These are phyloP conservation scores for Coniochaeta sp. DNA, from an alignment of 2,329 filamentous ascomycete genomes.

Conservation along the genomic window DNA sequence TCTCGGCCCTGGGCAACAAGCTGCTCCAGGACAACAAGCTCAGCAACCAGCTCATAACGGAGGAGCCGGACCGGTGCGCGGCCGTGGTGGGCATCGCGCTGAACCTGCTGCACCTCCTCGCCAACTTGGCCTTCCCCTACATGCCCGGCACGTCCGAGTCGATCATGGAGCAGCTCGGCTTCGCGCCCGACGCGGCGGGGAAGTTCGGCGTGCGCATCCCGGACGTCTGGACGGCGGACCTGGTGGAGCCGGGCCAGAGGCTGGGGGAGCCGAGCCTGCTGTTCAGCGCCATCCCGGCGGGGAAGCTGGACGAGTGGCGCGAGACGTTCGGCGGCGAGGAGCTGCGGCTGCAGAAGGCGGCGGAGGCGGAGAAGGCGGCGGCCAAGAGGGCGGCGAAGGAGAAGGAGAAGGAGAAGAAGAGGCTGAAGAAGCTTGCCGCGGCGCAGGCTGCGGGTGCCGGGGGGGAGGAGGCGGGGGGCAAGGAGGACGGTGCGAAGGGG, in stretches of 20 bases:
- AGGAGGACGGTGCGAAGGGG: conserved; percentile 22
- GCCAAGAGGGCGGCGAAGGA: conserved; percentile 43
- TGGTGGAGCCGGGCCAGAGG: conserved; percentile 65
- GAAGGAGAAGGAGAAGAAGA: conserved; percentile 42
- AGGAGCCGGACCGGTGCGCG: conserved; percentile 45
- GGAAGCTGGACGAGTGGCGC: conserved; percentile 79
- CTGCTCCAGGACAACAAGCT: conserved; percentile 34
- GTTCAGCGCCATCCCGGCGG: conserved; percentile 74
- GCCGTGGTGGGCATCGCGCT: conserved; percentile 69
- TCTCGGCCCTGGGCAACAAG: conserved; percentile 50
- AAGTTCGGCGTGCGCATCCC: conserved; percentile 52
- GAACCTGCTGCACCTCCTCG: conserved; percentile 76
- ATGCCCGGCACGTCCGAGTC: conserved; percentile 71
- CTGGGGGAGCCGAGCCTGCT: conserved; percentile 74
- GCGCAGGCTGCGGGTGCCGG: background rate
- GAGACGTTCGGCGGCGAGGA: conserved; percentile 61
- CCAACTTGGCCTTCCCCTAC: conserved; percentile 72
- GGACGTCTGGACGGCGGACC: conserved; percentile 52
- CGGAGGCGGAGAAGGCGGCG: conserved; percentile 40
- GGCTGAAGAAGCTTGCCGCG: conserved; percentile 26
- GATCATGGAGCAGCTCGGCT: conserved; percentile 71
- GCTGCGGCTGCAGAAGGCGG: conserved; percentile 62
- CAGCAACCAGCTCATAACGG: conserved; percentile 39
- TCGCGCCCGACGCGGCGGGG: conserved; percentile 16
- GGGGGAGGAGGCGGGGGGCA: conserved; percentile 15